Percentiles rank a stretch among this genome's conserved stretches.
phyloP scores from a whole-genome alignment of 352 stramenopile genomes.

The Pythium brachiatum region DNA sequence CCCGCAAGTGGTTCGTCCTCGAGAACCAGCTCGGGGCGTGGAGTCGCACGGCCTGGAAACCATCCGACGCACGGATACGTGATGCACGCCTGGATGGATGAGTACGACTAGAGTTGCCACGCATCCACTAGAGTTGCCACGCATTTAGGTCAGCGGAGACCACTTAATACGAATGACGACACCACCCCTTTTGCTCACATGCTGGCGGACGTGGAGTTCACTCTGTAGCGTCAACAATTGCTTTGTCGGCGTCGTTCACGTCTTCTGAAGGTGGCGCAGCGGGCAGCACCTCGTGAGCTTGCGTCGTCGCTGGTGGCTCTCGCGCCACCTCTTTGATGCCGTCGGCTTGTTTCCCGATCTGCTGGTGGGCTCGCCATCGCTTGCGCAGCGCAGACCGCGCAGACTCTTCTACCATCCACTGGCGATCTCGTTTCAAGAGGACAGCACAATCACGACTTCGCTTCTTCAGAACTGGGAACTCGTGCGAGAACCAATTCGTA shows the following conservation, averaged over 20 bases:
- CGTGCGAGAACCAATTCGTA: slow-evolving; percentile 59
- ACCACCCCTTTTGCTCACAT: not conserved
- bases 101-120: slow-evolving; percentile 24
- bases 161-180: not conserved
- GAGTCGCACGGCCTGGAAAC: slow-evolving; percentile 2
- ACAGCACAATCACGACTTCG: slow-evolving; percentile 56
- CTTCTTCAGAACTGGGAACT: slow-evolving; percentile 48
- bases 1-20: slow-evolving; percentile 6
- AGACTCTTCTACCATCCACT: slow-evolving; percentile 63
- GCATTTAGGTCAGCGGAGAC: not conserved
- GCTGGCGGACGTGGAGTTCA: too few species aligned
- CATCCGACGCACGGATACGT: slow-evolving; percentile 44
- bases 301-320: not conserved
- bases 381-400: slow-evolving; percentile 47
- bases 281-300: not conserved
- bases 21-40: slow-evolving; percentile 4
- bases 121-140: slow-evolving; percentile 3
- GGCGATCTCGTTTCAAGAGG: slow-evolving; percentile 47
- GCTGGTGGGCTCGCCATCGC: slow-evolving; percentile 40
- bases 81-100: slow-evolving; percentile 71
- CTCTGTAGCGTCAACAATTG: too few species aligned
- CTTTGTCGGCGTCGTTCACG: too few species aligned
- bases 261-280: too few species aligned
- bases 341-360: not conserved
- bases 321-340: not conserved